Evolutionary conservation across 2,329 filamentous ascomycete species (phyloP), one percentile per base, ranked within the genome.

Genomic region (Fusarium kyushuense): DNA sequence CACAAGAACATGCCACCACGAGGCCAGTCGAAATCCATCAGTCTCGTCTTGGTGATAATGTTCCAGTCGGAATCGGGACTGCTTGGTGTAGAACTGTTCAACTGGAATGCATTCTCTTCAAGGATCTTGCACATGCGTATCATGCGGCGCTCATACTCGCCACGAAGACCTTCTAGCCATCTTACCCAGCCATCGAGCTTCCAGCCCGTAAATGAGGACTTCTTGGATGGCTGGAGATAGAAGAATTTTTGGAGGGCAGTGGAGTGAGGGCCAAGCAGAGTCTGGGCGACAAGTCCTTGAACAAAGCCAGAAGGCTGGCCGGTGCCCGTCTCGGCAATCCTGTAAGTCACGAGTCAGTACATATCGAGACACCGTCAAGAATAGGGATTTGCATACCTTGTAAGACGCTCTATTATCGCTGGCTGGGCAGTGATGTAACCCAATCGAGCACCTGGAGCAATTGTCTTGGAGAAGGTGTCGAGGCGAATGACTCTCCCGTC

Each of bases 1-100:
- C 94, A 97, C 57, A 96, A 79, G 78, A 97, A 97, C 94, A 97
- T 97, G 75, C 94, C 94, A 35, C 90, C 94, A 29, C 91, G 87
- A 1, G 94, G 94, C 85, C 92, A 93, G 70, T 86, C 80, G 75
- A 96, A 97, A 45, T 89, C 87, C 78, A 90, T 92, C 70, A 97
- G 86, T 63, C 86, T 84, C 1, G 87, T 90, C 79, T 92, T 94
- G 73, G 90, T 89, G 46, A 96, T 85, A 61, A 94, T 86, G 61
- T 90, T 87, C 90, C 92, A 96, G 59, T 92, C 91, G 40, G 86
- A 80, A 35, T 84, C 81, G n/a, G 74, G 59, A 30, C 79, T 79
- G 43, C 80, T 71, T 4, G 83, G 81, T 0, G 81, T 84, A n/a
- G 85, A 87, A 68, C 88, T 84, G 78, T 92, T 90, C 56, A 94